Evolutionary conservation across 139 green algal species (phyloP).

Genomic region (Volvox reticuliferus): DNA sequence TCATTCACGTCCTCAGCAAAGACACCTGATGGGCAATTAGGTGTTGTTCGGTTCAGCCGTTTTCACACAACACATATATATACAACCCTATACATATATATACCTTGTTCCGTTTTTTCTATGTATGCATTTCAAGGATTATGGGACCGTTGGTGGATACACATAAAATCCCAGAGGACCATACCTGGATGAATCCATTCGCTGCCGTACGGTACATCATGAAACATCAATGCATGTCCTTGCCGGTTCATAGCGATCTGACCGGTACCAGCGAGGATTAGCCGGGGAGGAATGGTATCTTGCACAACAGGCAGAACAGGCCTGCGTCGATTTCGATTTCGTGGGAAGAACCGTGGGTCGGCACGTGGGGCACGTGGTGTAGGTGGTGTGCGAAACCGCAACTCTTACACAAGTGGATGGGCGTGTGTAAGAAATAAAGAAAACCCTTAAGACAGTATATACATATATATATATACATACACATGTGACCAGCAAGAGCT

Average conservation of each 20-base stretch:
- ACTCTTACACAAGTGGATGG: no score
- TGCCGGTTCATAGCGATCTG: slow-evolving; percentile 28
- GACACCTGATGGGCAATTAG: background rate
- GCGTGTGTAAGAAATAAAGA: no score
- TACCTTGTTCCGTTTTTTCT: no score
- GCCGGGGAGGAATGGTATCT: slow-evolving; percentile 37
- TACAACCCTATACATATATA: no score
- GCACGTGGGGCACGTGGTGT: background rate
- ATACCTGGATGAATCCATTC: slow-evolving; percentile 44
- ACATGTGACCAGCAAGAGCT: no score
- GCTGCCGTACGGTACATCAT: slow-evolving; percentile 42
- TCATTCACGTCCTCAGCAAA: slow-evolving; percentile 7
- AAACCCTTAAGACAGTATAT: no score
- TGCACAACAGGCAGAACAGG: background rate
- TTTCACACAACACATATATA: background rate
- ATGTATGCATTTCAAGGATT: no score
- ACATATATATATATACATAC: no score
- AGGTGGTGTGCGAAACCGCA: no score
- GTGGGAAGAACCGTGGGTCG: no score
- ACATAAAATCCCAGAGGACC: background rate
- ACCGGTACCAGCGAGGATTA: slow-evolving; percentile 41
- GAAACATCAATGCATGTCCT: slow-evolving; percentile 47
- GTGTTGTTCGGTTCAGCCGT: background rate
- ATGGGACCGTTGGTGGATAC: no score
- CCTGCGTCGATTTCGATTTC: background rate